Conservation (phyloP, 2,329 filamentous ascomycete species). For the Colletotrichum orbiculare region DNA sequence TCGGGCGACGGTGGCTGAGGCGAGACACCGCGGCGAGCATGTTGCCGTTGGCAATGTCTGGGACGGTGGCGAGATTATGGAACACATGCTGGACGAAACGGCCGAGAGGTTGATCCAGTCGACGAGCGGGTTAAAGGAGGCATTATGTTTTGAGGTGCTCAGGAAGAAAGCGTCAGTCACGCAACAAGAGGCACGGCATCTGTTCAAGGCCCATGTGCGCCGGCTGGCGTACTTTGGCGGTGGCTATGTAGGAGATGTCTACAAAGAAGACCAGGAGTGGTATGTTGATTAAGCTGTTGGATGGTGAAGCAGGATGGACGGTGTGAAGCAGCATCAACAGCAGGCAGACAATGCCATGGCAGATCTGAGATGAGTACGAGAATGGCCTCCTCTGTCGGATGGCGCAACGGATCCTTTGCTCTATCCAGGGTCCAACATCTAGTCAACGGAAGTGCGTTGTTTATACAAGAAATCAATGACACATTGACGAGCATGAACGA, state of each 20-base stretch:
- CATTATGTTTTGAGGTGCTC: conserved; percentile 3
- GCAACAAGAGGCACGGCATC: background rate
- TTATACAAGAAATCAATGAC: too few species aligned
- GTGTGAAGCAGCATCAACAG: too few species aligned
- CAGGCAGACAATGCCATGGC: too few species aligned
- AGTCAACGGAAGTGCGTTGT: too few species aligned
- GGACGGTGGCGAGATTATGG: background rate
- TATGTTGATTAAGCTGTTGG: conserved; percentile 8
- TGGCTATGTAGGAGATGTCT: background rate
- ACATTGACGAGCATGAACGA: too few species aligned
- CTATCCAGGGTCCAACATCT: too few species aligned
- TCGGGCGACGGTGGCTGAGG: conserved; percentile 1
- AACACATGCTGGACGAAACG: background rate
- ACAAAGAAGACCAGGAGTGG: conserved; percentile 1
- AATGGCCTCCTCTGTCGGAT: too few species aligned
- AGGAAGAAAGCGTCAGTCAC: background rate
- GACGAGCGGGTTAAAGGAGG: background rate
- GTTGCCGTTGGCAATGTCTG: conserved; percentile 9
- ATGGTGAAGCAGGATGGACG: too few species aligned
- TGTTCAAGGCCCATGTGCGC: background rate
- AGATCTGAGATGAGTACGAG: too few species aligned
- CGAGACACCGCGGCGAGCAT: background rate
- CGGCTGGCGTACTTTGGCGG: conserved; percentile 17
- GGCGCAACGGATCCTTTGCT: too few species aligned
- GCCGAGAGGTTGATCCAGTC: background rate